Base-by-base conservation (phyloP, 225 moss, liverwort and hornwort genomes). In the Pseudisothecium myosuroides region DNA sequence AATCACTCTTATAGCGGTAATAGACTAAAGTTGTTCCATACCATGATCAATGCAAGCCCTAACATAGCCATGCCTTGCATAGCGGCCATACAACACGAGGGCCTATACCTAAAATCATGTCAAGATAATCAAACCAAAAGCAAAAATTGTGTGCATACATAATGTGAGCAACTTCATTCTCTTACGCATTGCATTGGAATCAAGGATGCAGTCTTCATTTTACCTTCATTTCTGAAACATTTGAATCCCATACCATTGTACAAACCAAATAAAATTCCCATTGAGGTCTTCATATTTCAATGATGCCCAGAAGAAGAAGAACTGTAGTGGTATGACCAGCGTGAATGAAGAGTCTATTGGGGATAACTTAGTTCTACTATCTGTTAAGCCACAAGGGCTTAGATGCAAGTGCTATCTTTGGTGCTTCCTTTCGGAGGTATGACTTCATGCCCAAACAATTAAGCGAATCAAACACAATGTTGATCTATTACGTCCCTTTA, bases 271-370 rank as follows among this genome's bases (percentile, higher is more conserved):
- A 23, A 29, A 73, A 36, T 0, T 22, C 5, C 15, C 23, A 77
- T 54, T 6, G 5, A 24, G 7, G 3, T 76, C 8, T 76, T 54
- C 36, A 54, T 8, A 37, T 23, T 37, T 0, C 10, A 54, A 15
- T 37, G 10, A 9, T 37, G 16, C 4, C 36, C 3, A 4, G 2
- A 7, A 75, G 8, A 11, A 75, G 5, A 24, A 24, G 14, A 41
- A 2, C 0, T 43, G 0, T n/a, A n/a, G 15, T 43, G 0, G 0
- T 6, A 14, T 34, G 8, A 22, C 1, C 2, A 22, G 0, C 1
- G 0, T 52, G 21, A 34, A 21, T 34, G 21, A 76, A 76, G 50
- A 76, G 76, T 50, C 1, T 50, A 0, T 76, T 76, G 31, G 10
- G 0, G 2, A 29, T 17, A n/a, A n/a, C n/a, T n/a, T n/a, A 73